Evolutionary conservation across 164 flowering plant genomes (phyloP).

Genomic region (Litsea cubeba): DNA sequence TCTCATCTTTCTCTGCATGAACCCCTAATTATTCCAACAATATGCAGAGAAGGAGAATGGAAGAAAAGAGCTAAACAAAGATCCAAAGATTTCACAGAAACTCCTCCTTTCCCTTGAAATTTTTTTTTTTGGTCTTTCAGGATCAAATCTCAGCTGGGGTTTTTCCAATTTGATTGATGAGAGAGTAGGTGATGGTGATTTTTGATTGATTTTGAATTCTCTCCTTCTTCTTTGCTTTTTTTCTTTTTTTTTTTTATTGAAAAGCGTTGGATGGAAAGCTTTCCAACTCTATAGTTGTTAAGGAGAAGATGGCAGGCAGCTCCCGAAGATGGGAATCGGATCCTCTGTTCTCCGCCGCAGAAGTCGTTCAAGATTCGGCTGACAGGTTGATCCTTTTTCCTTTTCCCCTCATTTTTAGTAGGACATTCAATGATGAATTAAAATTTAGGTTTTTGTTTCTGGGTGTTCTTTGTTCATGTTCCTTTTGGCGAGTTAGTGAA

Average conservation of each 20-base stretch:
- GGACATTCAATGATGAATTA: neutral
- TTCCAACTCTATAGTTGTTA: neutral
- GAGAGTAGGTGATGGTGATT: no score
- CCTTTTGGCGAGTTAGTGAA: neutral
- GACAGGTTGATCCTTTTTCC: conserved; percentile 29
- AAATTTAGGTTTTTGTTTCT: neutral
- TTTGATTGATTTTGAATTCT: no score
- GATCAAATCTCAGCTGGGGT: neutral
- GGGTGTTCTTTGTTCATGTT: neutral
- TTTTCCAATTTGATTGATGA: neutral
- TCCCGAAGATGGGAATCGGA: conserved; percentile 51
- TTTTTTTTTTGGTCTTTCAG: neutral
- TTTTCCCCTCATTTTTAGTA: neutral
- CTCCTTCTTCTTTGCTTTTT: neutral
- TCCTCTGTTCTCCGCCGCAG: conserved; percentile 57
- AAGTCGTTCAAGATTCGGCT: conserved; percentile 59
- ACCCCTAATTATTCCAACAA: no score
- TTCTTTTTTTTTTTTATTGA: neutral
- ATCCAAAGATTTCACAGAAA: neutral
- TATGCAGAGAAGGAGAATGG: neutral
- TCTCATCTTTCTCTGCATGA: no score
- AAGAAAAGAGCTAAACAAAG: neutral
- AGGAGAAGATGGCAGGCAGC: conserved; percentile 17
- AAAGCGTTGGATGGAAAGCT: neutral
- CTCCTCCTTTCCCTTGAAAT: neutral